These are phyloP conservation scores for Dryas octopetala DNA, from an alignment of 306 rosid genomes.

Conservation along the genomic window DNA sequence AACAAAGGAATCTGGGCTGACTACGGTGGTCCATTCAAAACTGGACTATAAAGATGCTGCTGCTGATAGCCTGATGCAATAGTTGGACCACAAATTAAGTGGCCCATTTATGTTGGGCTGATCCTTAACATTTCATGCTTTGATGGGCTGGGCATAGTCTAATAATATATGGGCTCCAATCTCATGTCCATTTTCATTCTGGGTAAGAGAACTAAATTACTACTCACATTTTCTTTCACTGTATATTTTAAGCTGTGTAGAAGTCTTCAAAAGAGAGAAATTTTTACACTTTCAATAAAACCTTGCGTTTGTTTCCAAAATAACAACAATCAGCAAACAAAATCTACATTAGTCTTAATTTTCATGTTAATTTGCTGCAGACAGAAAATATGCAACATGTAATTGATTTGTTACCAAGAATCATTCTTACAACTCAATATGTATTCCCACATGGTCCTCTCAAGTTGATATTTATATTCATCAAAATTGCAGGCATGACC, in stretches of 20 bases:
- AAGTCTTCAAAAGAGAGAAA: too few relatives aligned
- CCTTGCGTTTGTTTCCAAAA: not conserved
- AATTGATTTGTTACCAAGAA: not conserved
- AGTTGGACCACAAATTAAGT: not conserved
- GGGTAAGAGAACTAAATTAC: not conserved
- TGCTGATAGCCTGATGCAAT: not conserved
- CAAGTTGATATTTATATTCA: too few relatives aligned
- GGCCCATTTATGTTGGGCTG: not conserved
- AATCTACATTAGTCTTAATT: not conserved
- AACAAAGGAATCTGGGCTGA: not conserved
- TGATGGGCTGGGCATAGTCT: not conserved
- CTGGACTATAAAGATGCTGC: not conserved
- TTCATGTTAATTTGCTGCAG: not conserved
- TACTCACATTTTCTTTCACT: too few relatives aligned
- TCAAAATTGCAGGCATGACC: not conserved
- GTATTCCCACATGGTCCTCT: not conserved
- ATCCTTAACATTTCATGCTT: not conserved
- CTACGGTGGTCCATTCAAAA: not conserved
- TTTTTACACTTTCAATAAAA: too few relatives aligned
- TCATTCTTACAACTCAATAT: not conserved
- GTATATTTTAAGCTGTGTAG: too few relatives aligned
- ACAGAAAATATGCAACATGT: not conserved
- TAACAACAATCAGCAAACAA: not conserved
- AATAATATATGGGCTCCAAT: not conserved
- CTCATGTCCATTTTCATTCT: not conserved